Evolutionary conservation across 768 basidiomycete species (phyloP), one percentile per base, ranked within the genome.

Genomic region (Leccinum barrowsii): DNA sequence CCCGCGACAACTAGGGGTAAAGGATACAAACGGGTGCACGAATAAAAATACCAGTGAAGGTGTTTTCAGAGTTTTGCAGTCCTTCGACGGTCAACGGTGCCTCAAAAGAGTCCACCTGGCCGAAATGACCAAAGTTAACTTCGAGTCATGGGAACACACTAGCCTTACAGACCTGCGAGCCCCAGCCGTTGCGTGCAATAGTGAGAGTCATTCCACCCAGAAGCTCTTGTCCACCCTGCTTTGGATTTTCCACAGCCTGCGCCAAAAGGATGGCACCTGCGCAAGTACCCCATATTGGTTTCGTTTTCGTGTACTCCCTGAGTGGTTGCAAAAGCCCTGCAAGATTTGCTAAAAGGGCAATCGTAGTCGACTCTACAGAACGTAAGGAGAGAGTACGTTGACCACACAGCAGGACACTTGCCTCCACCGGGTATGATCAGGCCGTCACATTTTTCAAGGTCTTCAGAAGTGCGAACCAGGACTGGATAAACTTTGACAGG

Each of bases 351-450:
- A 89, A 79, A 51, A 91, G 79, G 1, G 86, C 90, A 59, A 98
- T 98, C 3, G 94, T 92, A 5, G 96, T 98, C 5, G 91, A 94
- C 75, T 98, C 96, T 90, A 63, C 2, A 7, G 44, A 46, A 24
- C 1, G 44, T 65, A 17, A 61, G 42, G 50, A 46, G 50, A 46
- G 21, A 17, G 50, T 21, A 42, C 2, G 26, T n/a, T 10, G 15
- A 28, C 26, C 46, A 28, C 46, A 56, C 30, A 12, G 56, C 21
- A 32, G 30, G 13, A 35, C 10, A 70, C 79, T 54, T 55, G 84
- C 89, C 89, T 76, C 96, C 96, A 7, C 95, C 96, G 11, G 96
- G 96, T 61, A 98, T 92, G 60, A 98, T 86, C 51, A 98, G 78
- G 1, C 89, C 95, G 64, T 91, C 84, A 70, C 94, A 96, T 54